Evolutionary conservation across 345 rosid genomes (phyloP), one percentile per base, ranked within the genome.

Genomic region (Laguncularia racemosa): DNA sequence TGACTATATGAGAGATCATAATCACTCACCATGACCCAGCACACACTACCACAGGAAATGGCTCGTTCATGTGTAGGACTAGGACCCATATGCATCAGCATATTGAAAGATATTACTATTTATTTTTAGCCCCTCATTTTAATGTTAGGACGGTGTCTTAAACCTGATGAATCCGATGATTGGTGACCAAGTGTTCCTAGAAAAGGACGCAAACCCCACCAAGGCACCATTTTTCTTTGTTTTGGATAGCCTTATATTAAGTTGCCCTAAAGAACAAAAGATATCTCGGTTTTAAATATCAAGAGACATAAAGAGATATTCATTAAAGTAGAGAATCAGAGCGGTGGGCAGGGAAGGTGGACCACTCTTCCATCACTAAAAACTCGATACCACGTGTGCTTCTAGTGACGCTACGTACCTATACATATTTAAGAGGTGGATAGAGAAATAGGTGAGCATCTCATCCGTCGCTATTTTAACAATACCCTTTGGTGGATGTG

Each of bases 361-460:
- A 67, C 71, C 72, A 71, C 64, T 17, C 61, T 69, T 44, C 78
- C 81, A 76, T 65, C 79, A 81, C 77, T 73, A 63, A 71, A 33
- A 49, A 57, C 67, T 58, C 33, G 68, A 77, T 58, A 63, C 77
- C 60, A 53, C 65, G 11, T 50, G 67, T 48, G 3, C 44, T 61
- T 59, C 19, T 43, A 0, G 20, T 21, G 6, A 26, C 59, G 64
- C 53, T 40, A 44, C 1, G 18, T 9, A 3, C 40, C 55, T 61
- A 3, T 2, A 58, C 28, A n/a, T n/a, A n/a, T n/a, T n/a, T n/a
- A n/a, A n/a, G n/a, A n/a, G n/a, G n/a, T n/a, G n/a, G n/a, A n/a
- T n/a, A n/a, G n/a, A n/a, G n/a, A n/a, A n/a, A n/a, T n/a, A n/a
- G n/a, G n/a, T n/a, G n/a, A n/a, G n/a, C n/a, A n/a, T n/a, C n/a